Evolutionary conservation across 768 basidiomycete species (phyloP).

Genomic region (Hericium coralloides): DNA sequence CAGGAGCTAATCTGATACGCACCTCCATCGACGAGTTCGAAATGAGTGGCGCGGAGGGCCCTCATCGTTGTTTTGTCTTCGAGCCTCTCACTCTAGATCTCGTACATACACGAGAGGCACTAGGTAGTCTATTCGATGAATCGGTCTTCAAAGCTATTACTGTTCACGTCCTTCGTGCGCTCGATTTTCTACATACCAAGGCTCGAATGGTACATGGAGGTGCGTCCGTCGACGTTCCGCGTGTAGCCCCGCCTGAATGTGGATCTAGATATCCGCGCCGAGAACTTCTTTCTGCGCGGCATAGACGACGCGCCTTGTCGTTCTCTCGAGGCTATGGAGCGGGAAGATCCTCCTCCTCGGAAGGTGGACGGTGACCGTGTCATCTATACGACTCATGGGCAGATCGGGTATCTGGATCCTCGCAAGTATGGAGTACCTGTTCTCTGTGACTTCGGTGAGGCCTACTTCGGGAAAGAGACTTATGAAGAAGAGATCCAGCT

Average conservation of each 20-base stretch:
- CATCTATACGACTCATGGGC: not conserved
- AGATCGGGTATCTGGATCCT: not conserved
- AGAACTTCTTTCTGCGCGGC: not conserved
- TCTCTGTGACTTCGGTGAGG: not conserved
- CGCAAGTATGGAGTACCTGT: not conserved
- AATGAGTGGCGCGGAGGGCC: not conserved
- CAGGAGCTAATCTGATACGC: not conserved
- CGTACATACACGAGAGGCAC: not conserved
- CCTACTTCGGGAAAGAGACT: not conserved
- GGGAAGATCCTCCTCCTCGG: not conserved
- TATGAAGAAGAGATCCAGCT: not conserved
- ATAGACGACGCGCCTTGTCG: not conserved
- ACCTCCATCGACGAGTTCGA: slow-evolving; percentile 5
- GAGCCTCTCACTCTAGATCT: not conserved
- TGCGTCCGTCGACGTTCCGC: not conserved
- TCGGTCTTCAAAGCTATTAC: not conserved
- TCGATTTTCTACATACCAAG: not conserved
- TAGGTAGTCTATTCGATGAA: not conserved
- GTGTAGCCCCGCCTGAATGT: not conserved
- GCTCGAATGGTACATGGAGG: not conserved
- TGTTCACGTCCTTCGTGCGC: not conserved
- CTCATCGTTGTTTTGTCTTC: slow-evolving; percentile 1
- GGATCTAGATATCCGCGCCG: not conserved
- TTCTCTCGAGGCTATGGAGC: not conserved
- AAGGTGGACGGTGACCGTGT: not conserved